A percentile compares a stretch with the other conserved stretches of the same genome.
Evolutionary conservation across 2,329 filamentous ascomycete species (phyloP).

Genomic region (Colletotrichum kahawae): DNA sequence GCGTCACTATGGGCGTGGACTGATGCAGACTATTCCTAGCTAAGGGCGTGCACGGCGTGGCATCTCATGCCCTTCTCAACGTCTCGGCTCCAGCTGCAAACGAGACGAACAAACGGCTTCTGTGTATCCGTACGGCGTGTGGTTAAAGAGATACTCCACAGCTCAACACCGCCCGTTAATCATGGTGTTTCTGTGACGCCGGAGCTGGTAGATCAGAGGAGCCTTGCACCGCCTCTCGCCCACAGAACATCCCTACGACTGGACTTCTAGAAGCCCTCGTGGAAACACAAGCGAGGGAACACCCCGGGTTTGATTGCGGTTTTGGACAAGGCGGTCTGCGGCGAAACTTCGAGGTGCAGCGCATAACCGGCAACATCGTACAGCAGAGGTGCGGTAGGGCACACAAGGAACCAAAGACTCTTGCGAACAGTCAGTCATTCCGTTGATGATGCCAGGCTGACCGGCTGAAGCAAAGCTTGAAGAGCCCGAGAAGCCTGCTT

Average conservation of each 20-base stretch:
- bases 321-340: neutral
- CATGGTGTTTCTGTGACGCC: neutral
- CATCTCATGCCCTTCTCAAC: neutral
- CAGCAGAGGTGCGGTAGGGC: neutral
- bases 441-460: neutral
- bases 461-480: neutral
- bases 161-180: neutral
- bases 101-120: neutral
- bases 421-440: neutral
- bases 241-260: neutral
- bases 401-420: neutral
- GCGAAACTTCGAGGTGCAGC: neutral
- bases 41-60: neutral
- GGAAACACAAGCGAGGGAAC: neutral
- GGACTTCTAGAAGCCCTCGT: constrained; percentile 16
- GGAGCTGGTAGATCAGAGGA: neutral
- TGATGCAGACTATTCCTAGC: neutral
- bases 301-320: neutral
- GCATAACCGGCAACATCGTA: neutral
- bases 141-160: neutral
- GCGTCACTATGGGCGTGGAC: neutral
- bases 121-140: neutral
- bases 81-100: neutral
- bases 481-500: neutral
- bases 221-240: neutral